phyloP scores from a whole-genome alignment of 2,329 filamentous ascomycete genomes.

The Talaromyces islandicus region DNA sequence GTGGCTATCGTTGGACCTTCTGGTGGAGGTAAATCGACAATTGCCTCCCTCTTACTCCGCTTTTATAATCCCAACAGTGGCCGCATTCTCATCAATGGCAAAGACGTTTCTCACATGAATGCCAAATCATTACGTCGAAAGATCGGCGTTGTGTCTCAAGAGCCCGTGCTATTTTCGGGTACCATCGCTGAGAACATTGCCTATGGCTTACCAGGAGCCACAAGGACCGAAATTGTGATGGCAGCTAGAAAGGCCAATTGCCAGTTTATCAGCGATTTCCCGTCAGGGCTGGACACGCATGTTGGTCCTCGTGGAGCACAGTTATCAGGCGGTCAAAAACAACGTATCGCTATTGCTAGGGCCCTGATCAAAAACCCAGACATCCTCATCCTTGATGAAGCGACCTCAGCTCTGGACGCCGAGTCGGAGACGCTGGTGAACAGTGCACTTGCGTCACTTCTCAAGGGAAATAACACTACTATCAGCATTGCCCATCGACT shows the following conservation, averaged over 20 bases:
- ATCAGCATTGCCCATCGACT: conserved; percentile 96
- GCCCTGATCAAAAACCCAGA: conserved; percentile 93
- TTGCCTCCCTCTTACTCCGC: conserved; percentile 80
- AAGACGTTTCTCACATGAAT: conserved; percentile 80
- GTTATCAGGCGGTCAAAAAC: conserved; percentile 92
- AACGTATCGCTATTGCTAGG: conserved; percentile 93
- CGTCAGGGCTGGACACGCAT: conserved; percentile 88
- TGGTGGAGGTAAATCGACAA: conserved; percentile 92
- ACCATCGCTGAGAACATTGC: conserved; percentile 79
- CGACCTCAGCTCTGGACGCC: conserved; percentile 90
- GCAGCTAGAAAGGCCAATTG: conserved; percentile 93
- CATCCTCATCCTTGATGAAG: conserved; percentile 93
- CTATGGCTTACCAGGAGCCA: conserved; percentile 78
- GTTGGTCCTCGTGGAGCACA: conserved; percentile 90
- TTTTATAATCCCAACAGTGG: conserved; percentile 84
- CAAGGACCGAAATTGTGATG: conserved; percentile 71
- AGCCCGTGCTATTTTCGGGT: conserved; percentile 84
- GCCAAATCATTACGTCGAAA: conserved; percentile 85
- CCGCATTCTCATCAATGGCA: conserved; percentile 73
- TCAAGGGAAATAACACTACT: conserved; percentile 85
- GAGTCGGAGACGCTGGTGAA: conserved; percentile 97
- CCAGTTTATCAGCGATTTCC: conserved; percentile 93
- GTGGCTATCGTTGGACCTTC: conserved; percentile 95
- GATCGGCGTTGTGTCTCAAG: conserved; percentile 92
- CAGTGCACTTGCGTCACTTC: conserved; percentile 71